A percentile compares a stretch with the other conserved stretches of the same genome.
Evolutionary conservation across 805 yeast genomes (phyloP).

Genomic region (Monosporozyma aerobia): DNA sequence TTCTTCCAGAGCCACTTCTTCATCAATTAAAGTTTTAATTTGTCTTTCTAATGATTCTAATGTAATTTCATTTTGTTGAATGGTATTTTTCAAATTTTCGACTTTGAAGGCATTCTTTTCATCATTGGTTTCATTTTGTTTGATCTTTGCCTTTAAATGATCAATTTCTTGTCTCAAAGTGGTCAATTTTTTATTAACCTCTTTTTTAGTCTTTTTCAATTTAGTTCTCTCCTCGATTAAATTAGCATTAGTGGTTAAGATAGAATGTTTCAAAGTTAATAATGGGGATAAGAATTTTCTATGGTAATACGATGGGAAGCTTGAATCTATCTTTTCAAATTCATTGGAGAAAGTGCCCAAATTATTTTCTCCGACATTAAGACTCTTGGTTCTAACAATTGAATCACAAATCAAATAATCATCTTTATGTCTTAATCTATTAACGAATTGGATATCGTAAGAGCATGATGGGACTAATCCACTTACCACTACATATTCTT

Average conservation of each 20-base stretch:
- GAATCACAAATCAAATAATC: conserved; percentile 33
- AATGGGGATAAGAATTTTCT: conserved; percentile 46
- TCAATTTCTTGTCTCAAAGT: conserved; percentile 51
- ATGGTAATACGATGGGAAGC: conserved; percentile 29
- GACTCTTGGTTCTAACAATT: conserved; percentile 31
- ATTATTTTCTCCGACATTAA: conserved; percentile 2
- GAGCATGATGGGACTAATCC: conserved; percentile 59
- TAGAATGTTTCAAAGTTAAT: conserved; percentile 54
- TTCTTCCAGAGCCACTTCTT: conserved; percentile 26
- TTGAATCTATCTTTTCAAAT: conserved; percentile 23
- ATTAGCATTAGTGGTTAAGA: conserved; percentile 53
- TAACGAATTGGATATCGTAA: conserved; percentile 44
- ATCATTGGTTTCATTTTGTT: conserved; percentile 44
- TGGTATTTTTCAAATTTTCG: conserved; percentile 38
- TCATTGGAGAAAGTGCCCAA: conserved; percentile 6
- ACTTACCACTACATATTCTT: conserved; percentile 47
- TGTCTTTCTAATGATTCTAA: conserved; percentile 15
- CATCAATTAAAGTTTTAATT: conserved; percentile 9
- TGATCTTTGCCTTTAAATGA: conserved; percentile 37
- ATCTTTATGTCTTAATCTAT: conserved; percentile 27
- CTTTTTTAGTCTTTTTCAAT: conserved; percentile 48
- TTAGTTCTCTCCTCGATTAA: conserved; percentile 49
- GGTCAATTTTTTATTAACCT: conserved; percentile 44
- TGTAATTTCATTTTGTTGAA: conserved; percentile 31
- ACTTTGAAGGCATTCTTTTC: conserved; percentile 46